Evolutionary conservation across 306 rosid species (phyloP).

Genomic region (Lathyrus oleraceus): DNA sequence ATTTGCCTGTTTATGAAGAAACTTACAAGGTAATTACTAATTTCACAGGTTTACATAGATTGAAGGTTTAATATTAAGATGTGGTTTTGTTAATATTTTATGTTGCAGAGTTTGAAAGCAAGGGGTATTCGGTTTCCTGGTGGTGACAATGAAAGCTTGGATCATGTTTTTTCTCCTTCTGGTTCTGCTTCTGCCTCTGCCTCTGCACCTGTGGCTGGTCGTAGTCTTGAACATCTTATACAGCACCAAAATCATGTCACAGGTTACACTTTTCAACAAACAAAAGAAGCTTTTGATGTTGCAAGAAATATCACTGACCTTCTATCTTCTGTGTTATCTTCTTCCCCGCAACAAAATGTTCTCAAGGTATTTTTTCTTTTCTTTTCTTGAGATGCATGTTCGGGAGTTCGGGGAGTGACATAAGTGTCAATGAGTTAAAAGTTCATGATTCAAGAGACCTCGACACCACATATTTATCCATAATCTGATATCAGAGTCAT

Average conservation of each 20-base stretch:
- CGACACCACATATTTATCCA: too few relatives aligned
- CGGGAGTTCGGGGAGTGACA: too few relatives aligned
- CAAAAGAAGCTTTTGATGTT: constrained; percentile 79
- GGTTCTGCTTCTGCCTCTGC: constrained; percentile 51
- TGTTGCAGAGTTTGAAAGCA: constrained; percentile 72
- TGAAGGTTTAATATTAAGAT: too few relatives aligned
- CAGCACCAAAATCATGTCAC: constrained; percentile 45
- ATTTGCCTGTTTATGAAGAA: constrained; percentile 80
- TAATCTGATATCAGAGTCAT: too few relatives aligned
- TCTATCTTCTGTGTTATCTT: constrained; percentile 67
- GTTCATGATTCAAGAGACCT: too few relatives aligned
- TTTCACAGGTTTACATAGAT: constrained; percentile 1
- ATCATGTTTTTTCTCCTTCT: constrained; percentile 72
- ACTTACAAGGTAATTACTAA: constrained; percentile 72
- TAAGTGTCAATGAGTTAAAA: too few relatives aligned
- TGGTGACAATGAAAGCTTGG: constrained; percentile 82
- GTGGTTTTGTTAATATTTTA: neutral
- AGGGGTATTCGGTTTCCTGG: constrained; percentile 87
- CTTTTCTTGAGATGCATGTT: neutral
- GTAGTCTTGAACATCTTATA: constrained; percentile 42
- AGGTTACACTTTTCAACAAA: constrained; percentile 60
- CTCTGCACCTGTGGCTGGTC: constrained; percentile 44
- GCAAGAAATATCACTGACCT: constrained; percentile 83
- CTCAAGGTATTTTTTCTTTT: constrained; percentile 49
- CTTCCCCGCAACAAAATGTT: constrained; percentile 68